These are phyloP conservation scores for Durio zibethinus DNA, from an alignment of 345 rosid species.

Conservation along the genomic window DNA sequence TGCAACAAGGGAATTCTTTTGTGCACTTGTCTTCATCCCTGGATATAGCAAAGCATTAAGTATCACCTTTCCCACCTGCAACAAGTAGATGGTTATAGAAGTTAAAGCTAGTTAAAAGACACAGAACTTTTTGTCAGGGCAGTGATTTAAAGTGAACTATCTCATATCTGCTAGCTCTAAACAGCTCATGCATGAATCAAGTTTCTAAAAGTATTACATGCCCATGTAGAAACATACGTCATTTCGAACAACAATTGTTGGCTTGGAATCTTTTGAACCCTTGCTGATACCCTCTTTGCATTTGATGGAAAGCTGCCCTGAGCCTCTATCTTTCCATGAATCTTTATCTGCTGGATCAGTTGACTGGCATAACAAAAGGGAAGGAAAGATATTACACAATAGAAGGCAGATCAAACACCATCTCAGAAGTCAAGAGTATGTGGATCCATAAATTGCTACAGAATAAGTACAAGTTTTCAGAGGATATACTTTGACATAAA, in stretches of 20 bases:
- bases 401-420: conserved; percentile 8
- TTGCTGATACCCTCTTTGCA: conserved; percentile 79
- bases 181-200: not conserved
- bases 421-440: conserved; percentile 1
- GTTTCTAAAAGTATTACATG: conserved; percentile 1
- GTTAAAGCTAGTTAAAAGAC: not conserved
- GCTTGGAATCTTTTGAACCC: conserved; percentile 87
- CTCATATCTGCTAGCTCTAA: not conserved
- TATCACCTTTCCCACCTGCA: conserved; percentile 80
- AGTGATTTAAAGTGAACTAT: not conserved
- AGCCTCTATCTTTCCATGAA: conserved; percentile 94
- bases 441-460: not conserved
- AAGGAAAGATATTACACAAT: not conserved
- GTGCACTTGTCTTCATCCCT: conserved; percentile 77
- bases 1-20: conserved; percentile 80
- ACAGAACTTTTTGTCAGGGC: not conserved
- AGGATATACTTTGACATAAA: conserved; percentile 76
- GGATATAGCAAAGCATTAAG: conserved; percentile 84
- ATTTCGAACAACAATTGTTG: conserved; percentile 77
- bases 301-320: conserved; percentile 84
- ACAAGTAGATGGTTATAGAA: conserved; percentile 11
- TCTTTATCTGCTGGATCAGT: conserved; percentile 74
- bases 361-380: conserved; percentile 42
- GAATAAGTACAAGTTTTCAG: not conserved
- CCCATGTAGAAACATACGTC: conserved; percentile 49